A percentile compares a stretch with the other conserved stretches of the same genome.
These are phyloP conservation scores for Roridomyces roridus DNA, from an alignment of 768 basidiomycete genomes.

Conservation along the genomic window DNA sequence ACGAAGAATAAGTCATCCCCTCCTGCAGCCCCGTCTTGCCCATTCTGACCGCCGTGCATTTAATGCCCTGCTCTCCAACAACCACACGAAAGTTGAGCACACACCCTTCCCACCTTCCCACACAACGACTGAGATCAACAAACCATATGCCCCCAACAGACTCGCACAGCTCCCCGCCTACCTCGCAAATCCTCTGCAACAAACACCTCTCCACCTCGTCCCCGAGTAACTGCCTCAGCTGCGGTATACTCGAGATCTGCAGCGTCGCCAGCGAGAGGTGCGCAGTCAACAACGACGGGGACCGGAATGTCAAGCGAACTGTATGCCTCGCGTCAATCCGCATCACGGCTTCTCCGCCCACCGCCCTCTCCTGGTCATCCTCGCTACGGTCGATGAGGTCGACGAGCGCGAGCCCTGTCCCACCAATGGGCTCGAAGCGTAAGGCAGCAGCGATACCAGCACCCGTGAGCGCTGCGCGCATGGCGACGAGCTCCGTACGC, in stretches of 20 bases:
- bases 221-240: slow-evolving; percentile 73
- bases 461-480: slow-evolving; percentile 51
- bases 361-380: slow-evolving; percentile 40
- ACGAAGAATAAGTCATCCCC: slow-evolving; percentile 49
- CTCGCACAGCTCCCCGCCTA: slow-evolving; percentile 61
- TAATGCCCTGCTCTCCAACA: slow-evolving; percentile 53
- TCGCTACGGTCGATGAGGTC: slow-evolving; percentile 44
- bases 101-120: slow-evolving; percentile 83
- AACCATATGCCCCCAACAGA: slow-evolving; percentile 77
- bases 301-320: slow-evolving; percentile 74
- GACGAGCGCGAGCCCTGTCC: slow-evolving; percentile 66
- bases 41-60: slow-evolving; percentile 64
- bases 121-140: slow-evolving; percentile 72
- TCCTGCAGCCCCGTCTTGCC: slow-evolving; percentile 47
- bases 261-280: slow-evolving; percentile 84
- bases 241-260: slow-evolving; percentile 74
- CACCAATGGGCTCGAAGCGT: slow-evolving; percentile 69
- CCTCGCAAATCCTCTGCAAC: slow-evolving; percentile 69
- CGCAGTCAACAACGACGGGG: slow-evolving; percentile 79
- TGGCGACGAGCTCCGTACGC: slow-evolving; percentile 59
- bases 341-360: slow-evolving; percentile 77
- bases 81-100: slow-evolving; percentile 73
- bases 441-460: slow-evolving; percentile 64
- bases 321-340: slow-evolving; percentile 79
- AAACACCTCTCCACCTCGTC: slow-evolving; percentile 82